Evolutionary conservation across 192 early-diverging fungal species (phyloP).

Genomic region (Chytriomyces sp.): DNA sequence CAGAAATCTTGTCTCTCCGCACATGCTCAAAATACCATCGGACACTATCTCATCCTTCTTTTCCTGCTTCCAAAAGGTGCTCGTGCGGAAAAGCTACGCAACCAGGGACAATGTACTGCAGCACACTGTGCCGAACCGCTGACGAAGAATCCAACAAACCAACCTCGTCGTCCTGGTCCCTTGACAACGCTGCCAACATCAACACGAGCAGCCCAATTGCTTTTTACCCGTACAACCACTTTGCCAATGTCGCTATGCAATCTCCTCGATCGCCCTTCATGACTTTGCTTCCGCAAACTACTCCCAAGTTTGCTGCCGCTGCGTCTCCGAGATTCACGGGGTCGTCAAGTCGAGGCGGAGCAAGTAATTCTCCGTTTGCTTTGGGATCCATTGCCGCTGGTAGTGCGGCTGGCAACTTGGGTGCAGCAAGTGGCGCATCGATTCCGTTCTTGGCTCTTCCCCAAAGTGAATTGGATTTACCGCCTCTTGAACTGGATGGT

Average conservation of each 20-base stretch:
- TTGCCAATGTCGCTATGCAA: neutral
- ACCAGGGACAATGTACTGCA: slow-evolving; percentile 5
- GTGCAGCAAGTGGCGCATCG: neutral
- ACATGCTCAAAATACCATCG: neutral
- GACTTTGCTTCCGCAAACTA: neutral
- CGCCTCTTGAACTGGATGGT: neutral
- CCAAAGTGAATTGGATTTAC: neutral
- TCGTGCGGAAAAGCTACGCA: slow-evolving; percentile 21
- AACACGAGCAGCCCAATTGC: slow-evolving; percentile 2
- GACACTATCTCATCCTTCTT: neutral
- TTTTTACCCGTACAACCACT: slow-evolving; percentile 22
- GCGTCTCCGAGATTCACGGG: slow-evolving; percentile 14
- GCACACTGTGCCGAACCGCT: neutral
- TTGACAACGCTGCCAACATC: neutral
- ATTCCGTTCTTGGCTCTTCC: slow-evolving; percentile 22
- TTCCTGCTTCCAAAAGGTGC: neutral
- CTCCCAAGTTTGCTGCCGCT: neutral
- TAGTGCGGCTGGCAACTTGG: neutral
- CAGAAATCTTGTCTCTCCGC: neutral
- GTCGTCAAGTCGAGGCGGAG: neutral
- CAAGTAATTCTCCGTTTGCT: slow-evolving; percentile 1
- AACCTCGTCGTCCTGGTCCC: neutral
- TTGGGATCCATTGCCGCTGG: neutral
- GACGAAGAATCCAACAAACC: slow-evolving; percentile 1
- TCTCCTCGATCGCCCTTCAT: slow-evolving; percentile 12